Evolutionary conservation across 78 protist genomes (phyloP), one percentile per base, ranked within the genome.

Genomic region (Diacronema lutheri): DNA sequence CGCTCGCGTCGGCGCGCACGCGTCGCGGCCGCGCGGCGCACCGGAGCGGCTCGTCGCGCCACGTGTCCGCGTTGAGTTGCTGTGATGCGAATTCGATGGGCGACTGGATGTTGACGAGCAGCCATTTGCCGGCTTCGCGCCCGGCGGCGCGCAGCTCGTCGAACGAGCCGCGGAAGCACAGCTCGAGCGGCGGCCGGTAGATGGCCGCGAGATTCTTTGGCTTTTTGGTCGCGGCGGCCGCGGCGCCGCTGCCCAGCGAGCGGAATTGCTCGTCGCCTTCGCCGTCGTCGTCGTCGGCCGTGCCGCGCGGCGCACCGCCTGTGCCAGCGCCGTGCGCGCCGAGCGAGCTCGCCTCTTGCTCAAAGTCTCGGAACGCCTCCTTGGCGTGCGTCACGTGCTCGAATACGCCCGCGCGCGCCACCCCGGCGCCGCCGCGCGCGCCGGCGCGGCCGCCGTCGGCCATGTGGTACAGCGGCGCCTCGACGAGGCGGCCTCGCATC

Each of bases 91-190:
- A 71, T 58, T 71, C 79, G 33, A 29, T 41, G 35, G 79, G 79
- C 57, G 79, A 71, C 79, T 71, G 79, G 50, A 71, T 71, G 58
- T 71, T 71, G 38, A 71, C 57, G 25, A 71, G 79, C 58, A 71
- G 79, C 79, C 79, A 71, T 12, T 35, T 21, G 25, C 23, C 4
- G 16, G 23, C 58, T 58, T 23, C 26, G 12, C 58, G 50, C 58
- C 79, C 79, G 21, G 55, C 38, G 29, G 12, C 41, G 41, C 79
- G n/a, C 58, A 71, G 79, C 50, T 71, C 58, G n/a, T 41, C 57
- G 35, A 71, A 71, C 21, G 58, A 25, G 35, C 58, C 57, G 4
- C 20, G 11, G 58, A 71, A 71, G 79, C 79, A 71, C 33, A 71
- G 56, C 57, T 71, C 79, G 21, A 9, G 23, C 38, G 79, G 79